Evolutionary conservation across 73 alveolate species (phyloP).

Genomic region (Paraurostyla sp.): DNA sequence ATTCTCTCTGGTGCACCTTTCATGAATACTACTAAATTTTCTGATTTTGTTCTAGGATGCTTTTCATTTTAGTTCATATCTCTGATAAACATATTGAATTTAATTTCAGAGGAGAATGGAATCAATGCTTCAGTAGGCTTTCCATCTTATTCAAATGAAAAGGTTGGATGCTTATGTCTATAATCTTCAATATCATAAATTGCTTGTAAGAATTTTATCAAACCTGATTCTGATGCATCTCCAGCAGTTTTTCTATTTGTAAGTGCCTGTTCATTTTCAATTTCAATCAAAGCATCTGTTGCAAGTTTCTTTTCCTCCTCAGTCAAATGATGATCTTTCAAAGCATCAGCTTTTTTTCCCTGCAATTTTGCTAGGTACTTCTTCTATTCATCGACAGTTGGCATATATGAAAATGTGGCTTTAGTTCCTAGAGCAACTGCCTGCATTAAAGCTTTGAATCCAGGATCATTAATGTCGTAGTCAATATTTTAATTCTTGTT

Average conservation of each 20-base stretch:
- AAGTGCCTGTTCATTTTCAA: not conserved
- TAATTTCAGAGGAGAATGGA: constrained; percentile 51
- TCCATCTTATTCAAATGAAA: not conserved
- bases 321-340: not conserved
- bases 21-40: constrained; percentile 77
- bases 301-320: constrained; percentile 35
- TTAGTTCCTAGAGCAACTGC: constrained; percentile 59
- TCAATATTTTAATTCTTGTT: not conserved
- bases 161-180: constrained; percentile 77
- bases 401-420: constrained; percentile 55
- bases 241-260: constrained; percentile 82
- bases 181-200: constrained; percentile 70
- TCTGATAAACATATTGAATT: constrained; percentile 53
- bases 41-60: not conserved
- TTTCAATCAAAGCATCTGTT: not conserved
- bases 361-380: constrained; percentile 16
- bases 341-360: constrained; percentile 9
- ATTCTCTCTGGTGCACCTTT: constrained; percentile 98
- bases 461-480: constrained; percentile 45
- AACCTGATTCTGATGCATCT: constrained; percentile 96
- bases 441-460: constrained; percentile 33
- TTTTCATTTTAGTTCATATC: constrained; percentile 33
- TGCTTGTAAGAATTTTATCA: constrained; percentile 93
- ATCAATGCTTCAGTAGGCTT: constrained; percentile 20
- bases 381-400: constrained; percentile 43